These are phyloP conservation scores for Apiotrichum domesticum DNA, from an alignment of 1,284 basidiomycete genomes.

Conservation along the genomic window DNA sequence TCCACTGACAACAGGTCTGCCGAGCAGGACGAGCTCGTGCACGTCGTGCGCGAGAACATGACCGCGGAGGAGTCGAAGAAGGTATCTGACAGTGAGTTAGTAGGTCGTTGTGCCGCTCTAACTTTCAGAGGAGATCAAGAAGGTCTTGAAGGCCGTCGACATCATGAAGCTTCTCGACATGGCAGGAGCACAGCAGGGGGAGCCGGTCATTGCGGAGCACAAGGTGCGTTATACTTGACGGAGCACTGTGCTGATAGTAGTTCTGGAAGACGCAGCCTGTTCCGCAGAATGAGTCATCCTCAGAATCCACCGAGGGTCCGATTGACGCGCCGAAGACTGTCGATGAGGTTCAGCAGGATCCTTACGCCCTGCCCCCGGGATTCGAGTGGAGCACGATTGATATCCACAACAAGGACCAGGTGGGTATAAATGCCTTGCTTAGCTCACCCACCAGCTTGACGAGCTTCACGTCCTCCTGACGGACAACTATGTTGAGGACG, in stretches of 20 bases:
- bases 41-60: conserved; percentile 14
- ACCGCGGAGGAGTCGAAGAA: background rate
- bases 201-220: conserved; percentile 69
- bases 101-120: background rate
- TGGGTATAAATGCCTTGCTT: conserved; percentile 14
- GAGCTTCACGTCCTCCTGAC: conserved; percentile 92
- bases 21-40: conserved; percentile 13
- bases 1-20: conserved; percentile 16
- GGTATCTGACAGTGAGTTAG: background rate
- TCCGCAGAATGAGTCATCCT: conserved; percentile 56
- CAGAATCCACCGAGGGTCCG: conserved; percentile 65
- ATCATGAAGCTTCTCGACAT: conserved; percentile 48
- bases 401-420: conserved; percentile 69
- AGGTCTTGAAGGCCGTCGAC: conserved; percentile 45
- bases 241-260: conserved; percentile 46
- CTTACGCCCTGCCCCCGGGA: conserved; percentile 81
- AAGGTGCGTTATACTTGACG: conserved; percentile 56
- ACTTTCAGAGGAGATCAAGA: conserved; percentile 38
- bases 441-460: conserved; percentile 56
- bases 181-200: conserved; percentile 54
- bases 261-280: conserved; percentile 98
- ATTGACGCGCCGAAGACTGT: conserved; percentile 77
- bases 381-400: conserved; percentile 89
- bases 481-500: conserved; percentile 94
- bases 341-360: conserved; percentile 76